Conservation (phyloP, 2,329 filamentous ascomycete genomes). For the Coniella lustricola region DNA sequence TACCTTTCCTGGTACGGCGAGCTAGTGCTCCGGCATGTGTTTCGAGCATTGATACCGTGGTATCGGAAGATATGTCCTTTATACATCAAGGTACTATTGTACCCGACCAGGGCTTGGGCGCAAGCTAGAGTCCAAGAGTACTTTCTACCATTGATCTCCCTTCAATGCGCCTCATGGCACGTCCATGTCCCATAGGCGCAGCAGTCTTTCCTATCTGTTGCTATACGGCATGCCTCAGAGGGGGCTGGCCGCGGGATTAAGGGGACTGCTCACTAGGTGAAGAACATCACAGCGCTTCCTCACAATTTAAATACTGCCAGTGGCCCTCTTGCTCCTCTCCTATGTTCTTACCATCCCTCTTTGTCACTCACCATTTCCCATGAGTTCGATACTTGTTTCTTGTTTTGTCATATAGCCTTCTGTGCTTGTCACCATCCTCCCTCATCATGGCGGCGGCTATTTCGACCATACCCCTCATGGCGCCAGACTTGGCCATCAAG, state of each 20-base stretch:
- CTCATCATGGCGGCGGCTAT: slow-evolving; percentile 5
- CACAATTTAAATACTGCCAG: slow-evolving; percentile 7
- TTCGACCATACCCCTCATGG: slow-evolving; percentile 3
- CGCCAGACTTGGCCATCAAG: slow-evolving; percentile 22
- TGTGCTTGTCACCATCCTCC: not conserved
- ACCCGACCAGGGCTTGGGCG: not conserved
- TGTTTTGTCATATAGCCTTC: not conserved
- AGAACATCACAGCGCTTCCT: not conserved
- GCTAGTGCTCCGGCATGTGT: slow-evolving; percentile 2
- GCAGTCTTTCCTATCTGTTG: not conserved
- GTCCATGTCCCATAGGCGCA: not conserved
- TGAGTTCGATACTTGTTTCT: not conserved
- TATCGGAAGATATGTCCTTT: not conserved
- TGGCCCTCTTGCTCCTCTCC: not conserved
- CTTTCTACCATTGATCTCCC: slow-evolving; percentile 5
- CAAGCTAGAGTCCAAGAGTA: not conserved
- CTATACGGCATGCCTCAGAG: slow-evolving; percentile 2
- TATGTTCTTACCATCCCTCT: not conserved
- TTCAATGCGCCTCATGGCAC: not conserved
- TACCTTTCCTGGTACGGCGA: not conserved
- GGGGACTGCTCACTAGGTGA: not conserved
- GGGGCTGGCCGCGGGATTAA: slow-evolving; percentile 8
- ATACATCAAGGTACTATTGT: not conserved
- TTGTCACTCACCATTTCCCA: not conserved
- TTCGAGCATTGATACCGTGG: slow-evolving; percentile 5